A percentile compares a stretch with the other conserved stretches of the same genome.
phyloP scores from a whole-genome alignment of 805 yeast species.

The Maudiozyma barnettii region DNA sequence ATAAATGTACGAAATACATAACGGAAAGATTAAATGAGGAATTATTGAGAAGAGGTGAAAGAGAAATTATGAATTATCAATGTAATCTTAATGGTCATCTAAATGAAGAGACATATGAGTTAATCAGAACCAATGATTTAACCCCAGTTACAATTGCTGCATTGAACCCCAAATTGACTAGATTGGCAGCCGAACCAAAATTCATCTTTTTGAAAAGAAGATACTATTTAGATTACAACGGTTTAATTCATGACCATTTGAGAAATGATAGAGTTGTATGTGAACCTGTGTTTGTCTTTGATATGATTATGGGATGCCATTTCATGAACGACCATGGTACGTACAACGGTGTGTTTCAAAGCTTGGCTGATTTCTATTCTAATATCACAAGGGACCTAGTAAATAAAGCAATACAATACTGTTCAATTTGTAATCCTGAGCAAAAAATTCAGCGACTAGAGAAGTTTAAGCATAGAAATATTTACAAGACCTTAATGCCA shows the following conservation, averaged over 20 bases:
- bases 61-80: slow-evolving; percentile 14
- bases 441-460: slow-evolving; percentile 6
- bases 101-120: slow-evolving; percentile 20
- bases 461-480: slow-evolving; percentile 11
- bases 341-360: slow-evolving; percentile 10
- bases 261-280: slow-evolving; percentile 18
- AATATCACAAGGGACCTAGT: slow-evolving; percentile 20
- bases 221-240: slow-evolving; percentile 15
- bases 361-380: slow-evolving; percentile 15
- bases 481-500: slow-evolving; percentile 16
- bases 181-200: slow-evolving; percentile 11
- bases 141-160: slow-evolving; percentile 13
- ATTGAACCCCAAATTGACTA: background rate
- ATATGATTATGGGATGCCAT: slow-evolving; percentile 25
- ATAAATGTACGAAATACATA: slow-evolving; percentile 10
- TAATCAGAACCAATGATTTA: slow-evolving; percentile 15
- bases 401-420: slow-evolving; percentile 15
- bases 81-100: slow-evolving; percentile 20
- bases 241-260: slow-evolving; percentile 17
- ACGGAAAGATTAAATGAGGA: slow-evolving; percentile 10
- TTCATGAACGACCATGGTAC: slow-evolving; percentile 24
- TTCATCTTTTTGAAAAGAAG: slow-evolving; percentile 16
- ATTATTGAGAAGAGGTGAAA: slow-evolving; percentile 17
- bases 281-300: slow-evolving; percentile 23
- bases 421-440: slow-evolving; percentile 24